phyloP scores from a whole-genome alignment of 148 eudicot species.

The Silene uniflora region DNA sequence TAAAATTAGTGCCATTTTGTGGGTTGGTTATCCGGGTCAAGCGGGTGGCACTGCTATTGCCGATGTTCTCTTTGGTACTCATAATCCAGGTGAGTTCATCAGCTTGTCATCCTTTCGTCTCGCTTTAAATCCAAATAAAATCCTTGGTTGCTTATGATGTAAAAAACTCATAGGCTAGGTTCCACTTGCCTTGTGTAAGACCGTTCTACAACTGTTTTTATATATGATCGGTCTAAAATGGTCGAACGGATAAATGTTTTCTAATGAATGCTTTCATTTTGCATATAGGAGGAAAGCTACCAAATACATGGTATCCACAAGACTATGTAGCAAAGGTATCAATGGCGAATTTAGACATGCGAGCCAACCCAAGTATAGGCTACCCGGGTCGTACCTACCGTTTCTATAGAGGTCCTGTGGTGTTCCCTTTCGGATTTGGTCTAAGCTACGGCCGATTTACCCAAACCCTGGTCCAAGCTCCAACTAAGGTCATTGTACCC shows the following conservation, averaged over 20 bases:
- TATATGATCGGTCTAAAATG: not conserved
- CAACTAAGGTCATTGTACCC: conserved; percentile 36
- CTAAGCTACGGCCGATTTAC: conserved; percentile 59
- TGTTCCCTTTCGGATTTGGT: conserved; percentile 62
- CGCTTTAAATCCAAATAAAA: too few relatives aligned
- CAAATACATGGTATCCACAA: conserved; percentile 80
- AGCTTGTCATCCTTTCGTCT: not conserved
- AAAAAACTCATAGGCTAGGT: too few relatives aligned
- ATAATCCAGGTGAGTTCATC: conserved; percentile 45
- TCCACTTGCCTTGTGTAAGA: too few relatives aligned
- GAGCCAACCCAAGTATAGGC: conserved; percentile 39
- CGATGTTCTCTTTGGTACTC: conserved; percentile 46
- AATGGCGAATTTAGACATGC: conserved; percentile 55
- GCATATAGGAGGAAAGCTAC: conserved; percentile 58
- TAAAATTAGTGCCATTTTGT: conserved; percentile 42
- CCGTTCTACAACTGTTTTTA: too few relatives aligned
- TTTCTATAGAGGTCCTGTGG: conserved; percentile 49
- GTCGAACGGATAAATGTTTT: not conserved
- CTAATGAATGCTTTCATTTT: conserved; percentile 16
- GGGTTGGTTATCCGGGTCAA: conserved; percentile 73
- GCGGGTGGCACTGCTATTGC: conserved; percentile 58
- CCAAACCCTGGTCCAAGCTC: conserved; percentile 47
- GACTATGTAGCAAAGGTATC: conserved; percentile 49
- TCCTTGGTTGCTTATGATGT: too few relatives aligned
- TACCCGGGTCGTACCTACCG: conserved; percentile 65